Evolutionary conservation across 169 alveolate genomes (phyloP).

Genomic region (Plasmodium ovale): DNA sequence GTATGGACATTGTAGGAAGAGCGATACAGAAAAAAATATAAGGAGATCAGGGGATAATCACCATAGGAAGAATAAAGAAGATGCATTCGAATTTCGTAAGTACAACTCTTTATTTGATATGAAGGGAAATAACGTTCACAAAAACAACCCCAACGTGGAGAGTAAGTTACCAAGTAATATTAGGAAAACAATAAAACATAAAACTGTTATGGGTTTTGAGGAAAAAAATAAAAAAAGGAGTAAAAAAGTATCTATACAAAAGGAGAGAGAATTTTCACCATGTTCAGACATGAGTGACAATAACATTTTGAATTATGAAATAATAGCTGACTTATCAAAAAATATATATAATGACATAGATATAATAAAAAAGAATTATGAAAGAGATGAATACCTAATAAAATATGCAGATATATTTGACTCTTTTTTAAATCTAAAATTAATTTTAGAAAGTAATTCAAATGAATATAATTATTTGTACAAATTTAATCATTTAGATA

Average conservation of each 20-base stretch:
- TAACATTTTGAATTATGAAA: slow-evolving; percentile 43
- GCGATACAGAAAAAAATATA: neutral
- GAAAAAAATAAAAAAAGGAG: slow-evolving; percentile 9
- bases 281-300: slow-evolving; percentile 11
- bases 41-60: neutral
- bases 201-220: slow-evolving; percentile 73
- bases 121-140: slow-evolving; percentile 19
- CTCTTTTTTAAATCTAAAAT: slow-evolving; percentile 51
- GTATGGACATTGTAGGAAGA: neutral
- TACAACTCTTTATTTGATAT: slow-evolving; percentile 40
- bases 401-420: slow-evolving; percentile 54
- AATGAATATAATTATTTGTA: too few relatives aligned
- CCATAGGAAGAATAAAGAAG: neutral
- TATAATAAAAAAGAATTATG: slow-evolving; percentile 46
- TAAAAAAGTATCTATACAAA: slow-evolving; percentile 3
- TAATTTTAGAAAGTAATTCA: slow-evolving; percentile 9
- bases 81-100: slow-evolving; percentile 22
- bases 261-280: neutral
- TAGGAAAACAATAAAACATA: slow-evolving; percentile 47
- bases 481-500: too few relatives aligned
- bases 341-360: slow-evolving; percentile 56
- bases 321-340: slow-evolving; percentile 62
- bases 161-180: neutral
- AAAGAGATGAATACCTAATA: slow-evolving; percentile 62
- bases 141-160: slow-evolving; percentile 4